A percentile compares a stretch with the other conserved stretches of the same genome.
Conservation (phyloP, 73 alveolate species). For the Tetrahymena malaccensis region DNA sequence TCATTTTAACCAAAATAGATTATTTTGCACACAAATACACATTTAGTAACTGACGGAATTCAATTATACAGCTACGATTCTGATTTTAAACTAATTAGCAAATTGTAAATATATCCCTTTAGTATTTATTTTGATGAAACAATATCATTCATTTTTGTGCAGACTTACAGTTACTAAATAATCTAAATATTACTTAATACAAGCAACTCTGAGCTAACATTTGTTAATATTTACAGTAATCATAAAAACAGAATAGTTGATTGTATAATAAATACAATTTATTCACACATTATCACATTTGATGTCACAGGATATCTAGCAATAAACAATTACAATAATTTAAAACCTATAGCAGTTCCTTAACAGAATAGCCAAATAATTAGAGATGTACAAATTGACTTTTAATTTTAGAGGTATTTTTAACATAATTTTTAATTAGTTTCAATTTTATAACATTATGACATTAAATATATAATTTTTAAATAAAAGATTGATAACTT, state of each 20-base stretch:
- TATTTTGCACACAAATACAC: background rate
- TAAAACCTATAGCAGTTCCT: background rate
- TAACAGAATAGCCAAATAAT: background rate
- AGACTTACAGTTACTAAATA: background rate
- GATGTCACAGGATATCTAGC: background rate
- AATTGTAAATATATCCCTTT: background rate
- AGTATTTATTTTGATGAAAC: background rate
- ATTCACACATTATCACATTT: background rate
- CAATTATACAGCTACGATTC: background rate
- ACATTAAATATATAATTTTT: too few relatives aligned
- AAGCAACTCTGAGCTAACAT: background rate
- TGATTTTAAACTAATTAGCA: background rate
- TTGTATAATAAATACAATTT: background rate
- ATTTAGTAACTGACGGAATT: background rate
- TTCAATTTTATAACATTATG: too few relatives aligned
- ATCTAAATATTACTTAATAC: background rate
- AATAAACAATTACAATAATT: background rate
- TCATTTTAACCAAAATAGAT: background rate
- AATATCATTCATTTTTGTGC: background rate
- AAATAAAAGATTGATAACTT: background rate
- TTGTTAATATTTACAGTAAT: background rate
- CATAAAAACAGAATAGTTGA: background rate
- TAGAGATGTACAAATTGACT: background rate
- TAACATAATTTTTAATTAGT: background rate
- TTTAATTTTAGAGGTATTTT: background rate